Evolutionary conservation across 371 early-diverging fungal genomes (phyloP).

Genomic region (Gilbertella persicaria): DNA sequence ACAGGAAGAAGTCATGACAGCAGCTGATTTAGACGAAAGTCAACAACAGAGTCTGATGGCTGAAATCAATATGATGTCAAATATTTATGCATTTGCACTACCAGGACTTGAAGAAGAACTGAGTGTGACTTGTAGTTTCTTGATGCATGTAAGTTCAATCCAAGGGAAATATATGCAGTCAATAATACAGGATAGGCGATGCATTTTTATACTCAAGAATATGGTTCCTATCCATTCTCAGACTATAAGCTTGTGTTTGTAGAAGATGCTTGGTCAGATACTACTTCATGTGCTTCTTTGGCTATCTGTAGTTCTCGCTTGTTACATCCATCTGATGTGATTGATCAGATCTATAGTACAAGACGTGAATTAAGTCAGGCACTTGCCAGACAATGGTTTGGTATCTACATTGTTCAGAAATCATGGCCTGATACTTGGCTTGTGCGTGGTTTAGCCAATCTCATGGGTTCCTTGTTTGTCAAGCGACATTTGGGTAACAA

Average conservation of each 20-base stretch:
- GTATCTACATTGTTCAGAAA: constrained; percentile 80
- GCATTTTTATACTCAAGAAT: constrained; percentile 84
- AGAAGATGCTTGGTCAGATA: constrained; percentile 70
- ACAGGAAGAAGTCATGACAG: constrained; percentile 46
- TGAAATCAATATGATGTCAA: constrained; percentile 58
- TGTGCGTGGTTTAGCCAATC: constrained; percentile 77
- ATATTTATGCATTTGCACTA: constrained; percentile 70
- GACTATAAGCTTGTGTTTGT: constrained; percentile 88
- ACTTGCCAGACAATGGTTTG: constrained; percentile 93
- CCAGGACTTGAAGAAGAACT: constrained; percentile 61
- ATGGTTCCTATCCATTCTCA: constrained; percentile 86
- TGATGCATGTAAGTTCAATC: constrained; percentile 58
- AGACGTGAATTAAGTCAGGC: constrained; percentile 69
- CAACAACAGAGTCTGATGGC: constrained; percentile 50
- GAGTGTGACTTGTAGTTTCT: constrained; percentile 62
- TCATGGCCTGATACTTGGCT: constrained; percentile 90
- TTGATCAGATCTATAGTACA: constrained; percentile 88
- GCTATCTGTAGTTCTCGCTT: constrained; percentile 68
- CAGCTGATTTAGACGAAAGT: constrained; percentile 51
- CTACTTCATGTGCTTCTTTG: constrained; percentile 72
- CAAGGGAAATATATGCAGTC: background rate
- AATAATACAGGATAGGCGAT: constrained; percentile 52
- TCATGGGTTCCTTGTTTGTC: constrained; percentile 73
- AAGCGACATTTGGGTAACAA: constrained; percentile 83
- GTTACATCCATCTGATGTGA: constrained; percentile 72